These are phyloP conservation scores for Mesembryanthemum crystallinum DNA, from an alignment of 148 eudicot genomes.

Conservation along the genomic window DNA sequence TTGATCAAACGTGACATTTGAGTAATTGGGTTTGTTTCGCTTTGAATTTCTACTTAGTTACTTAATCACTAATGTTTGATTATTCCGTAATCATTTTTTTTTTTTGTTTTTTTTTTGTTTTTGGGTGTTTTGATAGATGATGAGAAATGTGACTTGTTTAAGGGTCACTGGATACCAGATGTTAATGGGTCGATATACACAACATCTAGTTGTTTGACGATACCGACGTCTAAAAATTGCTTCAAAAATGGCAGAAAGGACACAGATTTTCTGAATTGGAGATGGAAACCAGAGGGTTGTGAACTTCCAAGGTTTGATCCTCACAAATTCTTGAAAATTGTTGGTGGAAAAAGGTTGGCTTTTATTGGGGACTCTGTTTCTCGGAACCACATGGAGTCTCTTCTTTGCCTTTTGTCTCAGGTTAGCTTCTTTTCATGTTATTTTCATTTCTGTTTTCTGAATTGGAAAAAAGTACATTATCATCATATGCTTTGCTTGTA, in stretches of 20 bases:
- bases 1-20: not conserved
- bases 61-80: not conserved
- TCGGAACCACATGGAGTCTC: slow-evolving; percentile 77
- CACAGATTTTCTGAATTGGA: slow-evolving; percentile 55
- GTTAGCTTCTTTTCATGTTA: slow-evolving; percentile 20
- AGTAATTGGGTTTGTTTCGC: not conserved
- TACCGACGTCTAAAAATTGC: slow-evolving; percentile 63
- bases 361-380: slow-evolving; percentile 83
- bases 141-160: slow-evolving; percentile 48
- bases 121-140: slow-evolving; percentile 16
- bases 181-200: slow-evolving; percentile 40
- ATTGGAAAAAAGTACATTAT: not conserved
- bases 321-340: slow-evolving; percentile 33
- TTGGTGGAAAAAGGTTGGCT: slow-evolving; percentile 54
- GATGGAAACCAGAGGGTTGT: slow-evolving; percentile 70
- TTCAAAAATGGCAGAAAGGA: slow-evolving; percentile 61
- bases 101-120: not conserved
- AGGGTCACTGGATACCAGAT: slow-evolving; percentile 61
- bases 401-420: slow-evolving; percentile 63
- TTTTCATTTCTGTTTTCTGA: not conserved
- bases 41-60: not conserved
- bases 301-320: slow-evolving; percentile 59
- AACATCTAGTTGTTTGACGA: slow-evolving; percentile 48
- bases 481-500: slow-evolving; percentile 8
- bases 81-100: not conserved